Evolutionary conservation across 306 rosid genomes (phyloP), one percentile per base, ranked within the genome.

Genomic region (Alnus rubra): DNA sequence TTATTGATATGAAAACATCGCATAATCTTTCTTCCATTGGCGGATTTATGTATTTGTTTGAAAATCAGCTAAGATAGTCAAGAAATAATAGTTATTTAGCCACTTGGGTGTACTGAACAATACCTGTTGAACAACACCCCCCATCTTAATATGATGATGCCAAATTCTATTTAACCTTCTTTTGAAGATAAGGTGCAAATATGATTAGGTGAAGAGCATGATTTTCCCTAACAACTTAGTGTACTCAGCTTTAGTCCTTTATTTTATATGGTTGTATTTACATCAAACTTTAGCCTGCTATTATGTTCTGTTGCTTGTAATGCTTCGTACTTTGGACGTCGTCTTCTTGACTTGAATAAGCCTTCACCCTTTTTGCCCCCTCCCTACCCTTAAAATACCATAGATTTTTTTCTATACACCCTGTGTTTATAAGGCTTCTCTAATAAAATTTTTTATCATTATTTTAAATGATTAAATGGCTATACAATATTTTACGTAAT

Each of bases 1-100:
- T 73, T 50, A 64, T 33, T 73, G 35, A 48, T 68, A 31, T 48
- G 28, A 33, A 69, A 13, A 42, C 30, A 18, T 75, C 39, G 7
- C 10, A 48, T 9, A 49, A 55, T 81, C 12, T 12, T 82, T 48
- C 65, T 50, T 82, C 65, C 33, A 59, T 70, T 54, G 71, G 65
- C 74, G 19, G 67, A 50, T 42, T 78, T 71, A 7, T 53, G 53
- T 76, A 18, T 65, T 37, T 65, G 49, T 33, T 13, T 39, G 71
- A 39, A 65, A 65, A 49, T 35, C 4, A 7, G 50, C 10, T 35
- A 65, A 15, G 23, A 39, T 65, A 63, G n/a, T 35, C 18, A 35
- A 35, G 45, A 63, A 31, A 63, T 11, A 30, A 13, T 31, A 63
- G 12, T 35, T 63, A 63, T 63, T 12, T 31, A 63, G 30, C 44